Evolutionary conservation across 73 alveolate genomes (phyloP).

Genomic region (Durusdinium trenchii): DNA sequence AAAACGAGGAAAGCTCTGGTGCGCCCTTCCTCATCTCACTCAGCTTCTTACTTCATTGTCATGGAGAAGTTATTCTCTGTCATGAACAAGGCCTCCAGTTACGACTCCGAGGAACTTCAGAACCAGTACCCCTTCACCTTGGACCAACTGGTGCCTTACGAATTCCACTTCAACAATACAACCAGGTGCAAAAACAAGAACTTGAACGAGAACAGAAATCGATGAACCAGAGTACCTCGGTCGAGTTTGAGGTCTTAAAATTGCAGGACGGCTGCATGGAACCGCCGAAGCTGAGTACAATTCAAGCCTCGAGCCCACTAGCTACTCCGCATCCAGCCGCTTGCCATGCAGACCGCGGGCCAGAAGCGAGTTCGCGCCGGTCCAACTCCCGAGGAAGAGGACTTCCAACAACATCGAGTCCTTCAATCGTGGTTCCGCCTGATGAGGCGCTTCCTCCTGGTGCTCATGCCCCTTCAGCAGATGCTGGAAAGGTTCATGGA

Average conservation of each 20-base stretch:
- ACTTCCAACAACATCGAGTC: background rate
- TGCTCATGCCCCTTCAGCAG: too few relatives aligned
- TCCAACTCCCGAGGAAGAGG: background rate
- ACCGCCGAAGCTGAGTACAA: background rate
- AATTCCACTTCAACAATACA: background rate
- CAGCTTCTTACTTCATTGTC: background rate
- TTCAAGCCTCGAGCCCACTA: background rate
- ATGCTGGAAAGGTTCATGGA: too few relatives aligned
- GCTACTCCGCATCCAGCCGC: background rate
- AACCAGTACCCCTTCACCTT: background rate
- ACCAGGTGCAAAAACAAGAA: too few relatives aligned
- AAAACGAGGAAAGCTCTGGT: background rate
- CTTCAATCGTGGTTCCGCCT: background rate
- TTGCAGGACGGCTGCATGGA: background rate
- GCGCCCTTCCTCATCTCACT: background rate
- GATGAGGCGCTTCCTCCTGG: background rate
- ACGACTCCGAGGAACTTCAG: background rate
- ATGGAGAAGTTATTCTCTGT: background rate
- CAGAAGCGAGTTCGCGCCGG: too few relatives aligned
- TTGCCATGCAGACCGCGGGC: background rate
- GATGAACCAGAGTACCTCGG: background rate
- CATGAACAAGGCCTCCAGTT: background rate
- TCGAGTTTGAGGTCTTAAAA: background rate
- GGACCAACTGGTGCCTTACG: background rate
- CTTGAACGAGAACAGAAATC: background rate